phyloP scores from a whole-genome alignment of 495 filamentous ascomycete genomes.

The Neurospora sublineolata region DNA sequence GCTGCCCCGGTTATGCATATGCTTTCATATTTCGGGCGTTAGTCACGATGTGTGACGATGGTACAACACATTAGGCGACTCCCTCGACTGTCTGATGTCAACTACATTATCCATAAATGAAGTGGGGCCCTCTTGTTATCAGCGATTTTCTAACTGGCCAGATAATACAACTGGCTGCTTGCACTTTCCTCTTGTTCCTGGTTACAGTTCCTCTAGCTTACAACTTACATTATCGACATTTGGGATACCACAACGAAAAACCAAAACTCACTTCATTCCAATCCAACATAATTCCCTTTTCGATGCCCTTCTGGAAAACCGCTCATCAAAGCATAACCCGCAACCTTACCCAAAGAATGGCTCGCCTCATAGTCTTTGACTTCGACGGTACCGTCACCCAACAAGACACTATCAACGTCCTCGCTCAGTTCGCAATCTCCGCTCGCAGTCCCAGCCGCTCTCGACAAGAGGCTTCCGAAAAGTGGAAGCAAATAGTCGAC shows the following conservation, averaged over 20 bases:
- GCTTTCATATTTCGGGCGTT: not conserved
- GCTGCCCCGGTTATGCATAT: not conserved
- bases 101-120: not conserved
- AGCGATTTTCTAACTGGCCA: not conserved
- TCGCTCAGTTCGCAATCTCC: constrained; percentile 9
- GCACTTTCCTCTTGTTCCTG: not conserved
- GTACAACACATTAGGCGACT: not conserved
- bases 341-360: not conserved
- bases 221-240: not conserved
- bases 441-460: not conserved
- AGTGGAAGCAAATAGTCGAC: constrained; percentile 27
- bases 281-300: too few species aligned
- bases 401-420: constrained; percentile 18
- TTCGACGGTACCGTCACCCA: constrained; percentile 40
- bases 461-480: not conserved
- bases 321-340: not conserved
- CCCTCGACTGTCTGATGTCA: not conserved
- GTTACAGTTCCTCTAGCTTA: not conserved
- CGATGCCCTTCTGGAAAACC: not conserved
- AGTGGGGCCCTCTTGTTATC: not conserved
- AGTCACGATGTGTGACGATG: not conserved
- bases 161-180: not conserved
- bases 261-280: not conserved
- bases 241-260: not conserved
- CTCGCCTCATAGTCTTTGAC: constrained; percentile 32